Percentiles rank a stretch among this genome's conserved stretches.
Evolutionary conservation across 306 rosid species (phyloP).

Genomic region (Morella rubra): DNA sequence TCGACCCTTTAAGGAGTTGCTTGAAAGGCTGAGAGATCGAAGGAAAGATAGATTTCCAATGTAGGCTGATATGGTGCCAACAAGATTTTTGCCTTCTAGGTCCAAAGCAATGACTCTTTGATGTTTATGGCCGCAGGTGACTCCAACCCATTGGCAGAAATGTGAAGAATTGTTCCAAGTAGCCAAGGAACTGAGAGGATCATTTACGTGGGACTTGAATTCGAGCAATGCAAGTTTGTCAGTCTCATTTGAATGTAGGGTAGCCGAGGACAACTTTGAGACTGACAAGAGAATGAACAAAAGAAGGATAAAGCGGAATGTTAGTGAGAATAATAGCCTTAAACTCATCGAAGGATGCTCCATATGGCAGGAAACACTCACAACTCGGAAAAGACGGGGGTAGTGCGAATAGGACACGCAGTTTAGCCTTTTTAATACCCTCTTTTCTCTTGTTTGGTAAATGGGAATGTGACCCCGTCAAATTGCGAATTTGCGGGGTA

Average conservation of each 20-base stretch:
- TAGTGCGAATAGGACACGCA: no score
- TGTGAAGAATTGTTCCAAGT: constrained; percentile 22
- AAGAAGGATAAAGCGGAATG: not conserved
- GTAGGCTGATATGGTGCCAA: constrained; percentile 17
- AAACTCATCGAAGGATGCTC: not conserved
- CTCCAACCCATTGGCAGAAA: constrained; percentile 20
- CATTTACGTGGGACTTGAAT: constrained; percentile 9
- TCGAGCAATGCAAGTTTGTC: constrained; percentile 14
- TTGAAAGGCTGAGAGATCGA: not conserved
- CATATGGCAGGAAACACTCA: no score
- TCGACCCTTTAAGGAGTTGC: not conserved
- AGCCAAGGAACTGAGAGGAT: not conserved
- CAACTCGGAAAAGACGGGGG: no score
- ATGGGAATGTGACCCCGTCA: no score
- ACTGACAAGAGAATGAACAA: not conserved
- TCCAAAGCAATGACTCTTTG: constrained; percentile 14
- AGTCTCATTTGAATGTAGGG: not conserved
- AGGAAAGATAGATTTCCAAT: constrained; percentile 5
- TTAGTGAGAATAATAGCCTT: not conserved
- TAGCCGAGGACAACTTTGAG: not conserved
- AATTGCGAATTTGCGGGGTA: no score
- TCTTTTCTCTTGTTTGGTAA: no score
- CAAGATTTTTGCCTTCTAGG: not conserved
- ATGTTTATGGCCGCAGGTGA: constrained; percentile 12
- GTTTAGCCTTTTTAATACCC: no score